phyloP scores from a whole-genome alignment of 768 basidiomycete species.

The Calocera cornea region DNA sequence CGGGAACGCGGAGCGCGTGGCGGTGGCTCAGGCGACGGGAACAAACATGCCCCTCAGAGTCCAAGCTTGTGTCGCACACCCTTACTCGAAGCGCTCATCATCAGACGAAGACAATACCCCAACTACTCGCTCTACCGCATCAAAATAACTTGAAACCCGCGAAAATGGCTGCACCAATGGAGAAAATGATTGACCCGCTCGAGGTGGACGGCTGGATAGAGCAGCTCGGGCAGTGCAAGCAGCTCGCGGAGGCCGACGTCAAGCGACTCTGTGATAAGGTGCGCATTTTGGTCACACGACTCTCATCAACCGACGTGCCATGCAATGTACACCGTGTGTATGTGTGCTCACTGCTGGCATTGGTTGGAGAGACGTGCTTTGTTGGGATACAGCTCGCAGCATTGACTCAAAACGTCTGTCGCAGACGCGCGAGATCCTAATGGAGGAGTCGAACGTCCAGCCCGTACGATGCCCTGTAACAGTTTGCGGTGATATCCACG shows the following conservation, averaged over 20 bases:
- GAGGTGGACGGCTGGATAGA: slow-evolving; percentile 97
- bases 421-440: slow-evolving; percentile 92
- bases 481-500: slow-evolving; percentile 98
- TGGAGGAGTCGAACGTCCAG: slow-evolving; percentile 99
- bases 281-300: slow-evolving; percentile 24
- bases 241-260: slow-evolving; percentile 85
- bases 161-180: slow-evolving; percentile 1
- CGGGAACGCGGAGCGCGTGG: not conserved
- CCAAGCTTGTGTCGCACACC: not conserved
- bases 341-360: slow-evolving; percentile 8
- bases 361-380: slow-evolving; percentile 3
- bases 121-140: not conserved
- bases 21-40: not conserved
- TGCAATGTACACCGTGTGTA: slow-evolving; percentile 5
- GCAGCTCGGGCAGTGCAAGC: slow-evolving; percentile 94
- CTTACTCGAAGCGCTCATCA: not conserved
- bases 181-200: slow-evolving; percentile 23
- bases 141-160: not conserved
- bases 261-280: slow-evolving; percentile 99
- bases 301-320: slow-evolving; percentile 16
- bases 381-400: not conserved
- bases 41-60: not conserved
- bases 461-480: slow-evolving; percentile 97
- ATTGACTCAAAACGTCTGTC: not conserved
- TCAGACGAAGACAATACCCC: not conserved